phyloP scores from a whole-genome alignment of 768 basidiomycete species.

The Solioccasus polychromus region DNA sequence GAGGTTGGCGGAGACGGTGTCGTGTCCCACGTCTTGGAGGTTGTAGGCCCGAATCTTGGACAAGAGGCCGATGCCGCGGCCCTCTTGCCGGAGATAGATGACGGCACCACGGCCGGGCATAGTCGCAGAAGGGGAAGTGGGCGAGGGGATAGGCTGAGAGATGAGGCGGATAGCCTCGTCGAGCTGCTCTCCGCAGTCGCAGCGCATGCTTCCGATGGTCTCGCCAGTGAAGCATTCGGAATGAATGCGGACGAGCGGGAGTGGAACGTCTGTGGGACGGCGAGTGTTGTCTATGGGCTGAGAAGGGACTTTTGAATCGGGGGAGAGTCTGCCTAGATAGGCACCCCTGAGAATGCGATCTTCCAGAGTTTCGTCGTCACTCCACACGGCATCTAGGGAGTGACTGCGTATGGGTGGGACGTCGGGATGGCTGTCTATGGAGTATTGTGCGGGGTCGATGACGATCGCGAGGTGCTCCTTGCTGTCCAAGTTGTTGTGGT shows the following conservation, averaged over 20 bases:
- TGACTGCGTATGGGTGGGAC: conserved; percentile 72
- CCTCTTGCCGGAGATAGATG: conserved; percentile 95
- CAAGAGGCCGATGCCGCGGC: conserved; percentile 92
- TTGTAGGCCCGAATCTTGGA: conserved; percentile 98
- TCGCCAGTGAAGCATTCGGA: conserved; percentile 99
- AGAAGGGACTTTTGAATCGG: conserved; percentile 47
- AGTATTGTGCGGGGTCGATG: conserved; percentile 84
- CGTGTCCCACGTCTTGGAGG: conserved; percentile 94
- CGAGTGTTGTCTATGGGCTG: conserved; percentile 24
- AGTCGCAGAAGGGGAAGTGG: conserved; percentile 33
- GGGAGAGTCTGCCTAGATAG: conserved; percentile 81
- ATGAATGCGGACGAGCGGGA: conserved; percentile 91
- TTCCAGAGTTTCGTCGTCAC: conserved; percentile 82
- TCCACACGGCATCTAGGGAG: conserved; percentile 83
- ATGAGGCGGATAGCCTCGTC: conserved; percentile 96
- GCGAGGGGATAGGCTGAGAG: conserved; percentile 60
- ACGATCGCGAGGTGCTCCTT: conserved; percentile 98
- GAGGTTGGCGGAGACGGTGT: conserved; percentile 97
- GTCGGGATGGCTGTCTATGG: conserved; percentile 36
- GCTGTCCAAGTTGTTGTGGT: conserved; percentile 86
- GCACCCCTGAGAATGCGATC: conserved; percentile 93
- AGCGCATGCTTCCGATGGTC: conserved; percentile 96
- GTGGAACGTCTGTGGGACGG: conserved; percentile 40
- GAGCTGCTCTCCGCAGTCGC: conserved; percentile 97
- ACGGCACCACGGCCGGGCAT: conserved; percentile 90